These are phyloP conservation scores for Sclerospora graminicola DNA, from an alignment of 352 stramenopile species.

Conservation along the genomic window DNA sequence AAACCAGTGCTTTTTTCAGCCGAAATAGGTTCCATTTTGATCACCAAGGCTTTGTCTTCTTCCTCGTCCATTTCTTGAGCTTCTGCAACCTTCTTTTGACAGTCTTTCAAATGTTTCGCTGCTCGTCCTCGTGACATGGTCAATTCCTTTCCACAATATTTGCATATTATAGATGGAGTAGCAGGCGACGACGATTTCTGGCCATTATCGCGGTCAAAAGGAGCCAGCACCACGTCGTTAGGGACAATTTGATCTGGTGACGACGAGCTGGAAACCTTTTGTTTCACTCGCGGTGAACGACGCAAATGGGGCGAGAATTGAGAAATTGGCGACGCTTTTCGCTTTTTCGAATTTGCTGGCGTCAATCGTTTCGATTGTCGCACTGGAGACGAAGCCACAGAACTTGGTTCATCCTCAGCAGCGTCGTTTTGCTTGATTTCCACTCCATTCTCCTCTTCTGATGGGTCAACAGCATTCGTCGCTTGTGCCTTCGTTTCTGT, in stretches of 20 bases:
- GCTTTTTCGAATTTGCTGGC: conserved; percentile 5
- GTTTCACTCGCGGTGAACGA: conserved; percentile 13
- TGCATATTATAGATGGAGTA: conserved; percentile 4
- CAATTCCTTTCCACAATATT: conserved; percentile 11
- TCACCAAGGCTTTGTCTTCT: conserved; percentile 1
- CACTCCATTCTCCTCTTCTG: too few relatives aligned
- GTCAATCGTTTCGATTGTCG: conserved; percentile 2
- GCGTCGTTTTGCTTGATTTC: too few relatives aligned
- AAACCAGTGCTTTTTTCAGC: neutral
- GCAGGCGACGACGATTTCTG: neutral
- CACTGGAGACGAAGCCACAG: too few relatives aligned
- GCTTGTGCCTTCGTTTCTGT: too few relatives aligned
- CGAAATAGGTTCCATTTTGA: conserved; percentile 2
- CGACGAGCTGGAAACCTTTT: conserved; percentile 1
- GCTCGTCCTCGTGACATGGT: conserved; percentile 2
- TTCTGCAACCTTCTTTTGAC: neutral
- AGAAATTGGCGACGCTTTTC: neutral
- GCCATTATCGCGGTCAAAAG: conserved; percentile 3
- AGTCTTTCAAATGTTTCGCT: conserved; percentile 8
- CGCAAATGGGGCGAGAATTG: neutral
- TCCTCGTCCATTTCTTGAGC: neutral
- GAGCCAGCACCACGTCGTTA: conserved; percentile 1
- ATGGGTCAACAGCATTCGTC: too few relatives aligned
- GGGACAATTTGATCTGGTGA: neutral
- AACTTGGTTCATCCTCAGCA: too few relatives aligned